Evolutionary conservation across 2,329 filamentous ascomycete species (phyloP), one percentile per base, ranked within the genome.

Genomic region (Karstenula rhodostoma): DNA sequence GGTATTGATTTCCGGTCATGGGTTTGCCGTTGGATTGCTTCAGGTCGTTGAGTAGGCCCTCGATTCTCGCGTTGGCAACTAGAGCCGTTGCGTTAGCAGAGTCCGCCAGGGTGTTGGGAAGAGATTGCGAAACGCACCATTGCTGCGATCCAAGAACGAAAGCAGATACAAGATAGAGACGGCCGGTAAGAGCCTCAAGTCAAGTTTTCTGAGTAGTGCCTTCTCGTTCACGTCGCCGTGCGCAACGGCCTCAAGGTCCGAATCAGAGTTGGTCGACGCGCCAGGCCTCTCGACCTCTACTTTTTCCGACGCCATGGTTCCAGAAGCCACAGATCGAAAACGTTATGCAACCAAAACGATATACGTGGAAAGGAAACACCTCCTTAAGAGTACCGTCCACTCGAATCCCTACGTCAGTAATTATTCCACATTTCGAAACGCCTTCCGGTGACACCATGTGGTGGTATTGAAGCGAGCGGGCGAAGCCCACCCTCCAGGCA

Each of bases 171-270:
- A 61, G 4, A 82, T 59, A 10, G 65, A 77, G 15, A 83, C 76
- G 7, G 77, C 78, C 12, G 81, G 81, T 1, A 83, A 65, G 13
- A 83, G 67, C 56, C 76, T 75, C 12, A 69, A 52, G 33, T 78
- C 83, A 44, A 83, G 84, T 79, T 85, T 90, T 10, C 87, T 80
- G 7, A 91, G 67, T 1, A 91, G 76, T 0, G 80, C 77, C 43
- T 81, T 84, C 68, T 90, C 88, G 57, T 86, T 84, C 33, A 89
- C 71, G 5, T 49, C 8, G 3, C 59, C 59, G 0, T 49, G 55
- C 1, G 65, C 52, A 10, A 63, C 13, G 42, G 68, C 64, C 43
- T 75, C 72, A 15, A 76, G 25, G 35, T 77, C 74, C 0, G 69
- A 72, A 15, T 71, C 65, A 5, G 69, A 73, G 9, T 66, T 54